These are phyloP conservation scores for Aleurites moluccanus DNA, from an alignment of 441 rosid genomes.

Conservation along the genomic window DNA sequence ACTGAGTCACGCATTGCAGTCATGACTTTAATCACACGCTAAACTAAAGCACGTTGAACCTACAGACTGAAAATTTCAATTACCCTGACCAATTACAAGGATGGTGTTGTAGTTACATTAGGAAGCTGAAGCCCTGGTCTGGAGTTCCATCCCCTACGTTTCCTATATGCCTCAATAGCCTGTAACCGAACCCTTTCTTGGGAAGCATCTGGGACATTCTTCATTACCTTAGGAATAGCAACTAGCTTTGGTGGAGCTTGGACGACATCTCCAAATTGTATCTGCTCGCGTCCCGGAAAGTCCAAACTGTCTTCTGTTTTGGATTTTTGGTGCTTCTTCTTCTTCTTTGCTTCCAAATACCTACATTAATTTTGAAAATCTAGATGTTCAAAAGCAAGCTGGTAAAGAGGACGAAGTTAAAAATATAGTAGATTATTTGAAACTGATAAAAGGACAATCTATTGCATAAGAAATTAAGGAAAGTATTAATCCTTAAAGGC, in stretches of 20 bases:
- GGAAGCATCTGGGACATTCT: conserved; percentile 48
- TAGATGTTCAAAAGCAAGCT: neutral
- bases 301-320: conserved; percentile 43
- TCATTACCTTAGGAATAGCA: conserved; percentile 71
- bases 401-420: neutral
- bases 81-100: conserved; percentile 15
- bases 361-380: conserved; percentile 31
- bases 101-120: conserved; percentile 24
- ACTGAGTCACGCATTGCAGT: neutral
- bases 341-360: conserved; percentile 71
- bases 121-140: conserved; percentile 68
- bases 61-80: conserved; percentile 1
- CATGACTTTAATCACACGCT: neutral
- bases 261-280: conserved; percentile 81
- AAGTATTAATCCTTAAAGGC: neutral
- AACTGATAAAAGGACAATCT: neutral
- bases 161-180: conserved; percentile 76
- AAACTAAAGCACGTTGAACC: neutral
- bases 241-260: conserved; percentile 78
- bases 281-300: conserved; percentile 66
- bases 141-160: conserved; percentile 64
- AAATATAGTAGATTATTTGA: neutral
- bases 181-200: conserved; percentile 67
- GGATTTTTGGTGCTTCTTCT: conserved; percentile 37
- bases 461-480: neutral